Percentiles rank a stretch among this genome's conserved stretches.
Evolutionary conservation across 2,329 filamentous ascomycete species (phyloP).

Genomic region (Lasiodiplodia theobromae): DNA sequence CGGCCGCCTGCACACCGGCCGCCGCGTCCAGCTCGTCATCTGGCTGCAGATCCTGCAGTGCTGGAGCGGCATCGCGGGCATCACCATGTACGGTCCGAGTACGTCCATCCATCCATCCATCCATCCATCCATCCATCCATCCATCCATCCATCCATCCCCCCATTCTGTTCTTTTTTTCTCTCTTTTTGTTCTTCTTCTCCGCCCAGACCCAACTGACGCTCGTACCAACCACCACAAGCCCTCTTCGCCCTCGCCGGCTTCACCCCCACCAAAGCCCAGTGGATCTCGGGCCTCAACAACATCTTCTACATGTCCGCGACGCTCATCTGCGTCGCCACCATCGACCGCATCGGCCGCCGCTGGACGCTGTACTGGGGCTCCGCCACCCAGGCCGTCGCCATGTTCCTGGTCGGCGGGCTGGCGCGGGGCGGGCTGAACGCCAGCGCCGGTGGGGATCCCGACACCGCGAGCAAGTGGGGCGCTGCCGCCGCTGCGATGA

Average conservation of each 20-base stretch:
- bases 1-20: slow-evolving; percentile 69
- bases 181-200: too few species aligned
- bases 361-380: slow-evolving; percentile 74
- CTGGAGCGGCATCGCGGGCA: slow-evolving; percentile 73
- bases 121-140: too few species aligned
- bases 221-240: too few species aligned
- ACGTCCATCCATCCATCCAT: too few species aligned
- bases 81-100: slow-evolving; percentile 65
- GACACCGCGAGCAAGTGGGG: slow-evolving; percentile 61
- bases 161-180: too few species aligned
- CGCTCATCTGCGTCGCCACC: slow-evolving; percentile 73
- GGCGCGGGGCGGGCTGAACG: slow-evolving; percentile 61
- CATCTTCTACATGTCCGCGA: slow-evolving; percentile 68
- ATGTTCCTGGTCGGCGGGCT: slow-evolving; percentile 73
- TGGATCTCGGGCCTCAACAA: slow-evolving; percentile 56
- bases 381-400: slow-evolving; percentile 67
- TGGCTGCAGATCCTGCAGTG: slow-evolving; percentile 77
- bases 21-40: slow-evolving; percentile 72
- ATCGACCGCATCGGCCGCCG: slow-evolving; percentile 73
- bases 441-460: slow-evolving; percentile 55
- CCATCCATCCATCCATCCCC: too few species aligned
- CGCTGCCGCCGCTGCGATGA: slow-evolving; percentile 72
- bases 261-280: slow-evolving; percentile 56
- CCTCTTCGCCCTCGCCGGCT: slow-evolving; percentile 73
- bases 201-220: too few species aligned